Evolutionary conservation across 805 yeast genomes (phyloP), one percentile per base, ranked within the genome.

Genomic region (Ogataea sp.): DNA sequence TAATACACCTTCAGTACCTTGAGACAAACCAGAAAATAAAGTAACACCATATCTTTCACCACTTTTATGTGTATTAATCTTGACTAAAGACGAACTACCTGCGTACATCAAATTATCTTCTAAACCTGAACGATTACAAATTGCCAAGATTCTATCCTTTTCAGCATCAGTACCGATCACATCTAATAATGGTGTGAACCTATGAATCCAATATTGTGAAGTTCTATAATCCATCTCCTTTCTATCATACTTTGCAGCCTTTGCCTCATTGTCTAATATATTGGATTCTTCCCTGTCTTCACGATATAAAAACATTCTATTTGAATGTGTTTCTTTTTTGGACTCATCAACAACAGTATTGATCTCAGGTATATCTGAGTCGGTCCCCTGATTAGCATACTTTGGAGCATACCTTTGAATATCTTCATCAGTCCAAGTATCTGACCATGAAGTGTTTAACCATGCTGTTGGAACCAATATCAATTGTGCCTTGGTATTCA

Each of bases 381-480:
- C 29, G 7, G 20, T 15, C 15, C 15, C 36, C 6, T 23, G 21
- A 15, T 18, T n/a, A 6, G 9, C 6, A 11, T 30, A 30, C 9
- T n/a, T 33, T 13, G 6, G 14, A 6, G 26, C 41, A 41, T 50
- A 59, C 9, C 50, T 32, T 6, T 50, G 43, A 26, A 52, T 43
- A 30, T 53, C 57, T 20, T 37, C 28, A 1, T 44, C 31, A 4
- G 38, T 34, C 46, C 52, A 56, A 10, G 54, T 50, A 14, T 48
- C 46, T 28, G 59, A 51, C 45, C 69, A 65, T 1, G 57, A 57
- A 1, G 87, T 72, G 34, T 61, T 53, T 45, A 86, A 64, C 97
- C 97, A 89, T 0, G 94, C 94, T 73, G 83, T 87, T 2, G 96
- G 95, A 43, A 83, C 75, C 13, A 89, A 53, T 1, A 85, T 66